A percentile compares a stretch with the other conserved stretches of the same genome.
phyloP scores from a whole-genome alignment of 75 land plant species.

The Pseudotsuga menziesii region DNA sequence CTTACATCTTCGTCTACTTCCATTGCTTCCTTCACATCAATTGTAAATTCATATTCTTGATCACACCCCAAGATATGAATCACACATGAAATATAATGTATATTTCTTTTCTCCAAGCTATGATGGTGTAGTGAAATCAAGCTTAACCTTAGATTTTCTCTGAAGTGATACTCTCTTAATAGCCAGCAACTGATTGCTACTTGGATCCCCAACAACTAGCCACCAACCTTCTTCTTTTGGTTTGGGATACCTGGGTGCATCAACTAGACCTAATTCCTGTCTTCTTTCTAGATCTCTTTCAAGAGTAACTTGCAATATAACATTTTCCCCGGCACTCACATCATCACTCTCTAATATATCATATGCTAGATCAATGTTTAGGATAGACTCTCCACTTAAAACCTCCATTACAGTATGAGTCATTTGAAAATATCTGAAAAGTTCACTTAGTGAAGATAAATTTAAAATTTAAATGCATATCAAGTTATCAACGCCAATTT shows the following conservation, averaged over 20 bases:
- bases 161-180: constrained; percentile 79
- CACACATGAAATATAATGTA: constrained; percentile 87
- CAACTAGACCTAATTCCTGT: constrained; percentile 82
- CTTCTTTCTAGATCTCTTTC: constrained; percentile 78
- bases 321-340: constrained; percentile 58
- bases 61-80: constrained; percentile 90
- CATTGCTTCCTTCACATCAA: constrained; percentile 64
- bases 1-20: constrained; percentile 20
- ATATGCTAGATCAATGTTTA: constrained; percentile 78
- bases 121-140: constrained; percentile 67
- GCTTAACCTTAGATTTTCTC: constrained; percentile 59
- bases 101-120: constrained; percentile 74
- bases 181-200: constrained; percentile 67
- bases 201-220: constrained; percentile 84
- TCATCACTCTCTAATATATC: constrained; percentile 68
- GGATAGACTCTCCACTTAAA: constrained; percentile 30
- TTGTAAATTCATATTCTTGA: constrained; percentile 73
- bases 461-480: too few species aligned
- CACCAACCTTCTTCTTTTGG: constrained; percentile 96
- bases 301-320: constrained; percentile 65
- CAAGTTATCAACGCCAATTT: too few species aligned
- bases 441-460: too few species aligned
- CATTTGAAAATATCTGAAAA: too few species aligned
- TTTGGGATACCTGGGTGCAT: constrained; percentile 83
- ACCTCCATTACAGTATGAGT: too few species aligned